These are phyloP conservation scores for Protomyces arabidopsidicola DNA, from an alignment of 1,139 yeast species.

Conservation along the genomic window DNA sequence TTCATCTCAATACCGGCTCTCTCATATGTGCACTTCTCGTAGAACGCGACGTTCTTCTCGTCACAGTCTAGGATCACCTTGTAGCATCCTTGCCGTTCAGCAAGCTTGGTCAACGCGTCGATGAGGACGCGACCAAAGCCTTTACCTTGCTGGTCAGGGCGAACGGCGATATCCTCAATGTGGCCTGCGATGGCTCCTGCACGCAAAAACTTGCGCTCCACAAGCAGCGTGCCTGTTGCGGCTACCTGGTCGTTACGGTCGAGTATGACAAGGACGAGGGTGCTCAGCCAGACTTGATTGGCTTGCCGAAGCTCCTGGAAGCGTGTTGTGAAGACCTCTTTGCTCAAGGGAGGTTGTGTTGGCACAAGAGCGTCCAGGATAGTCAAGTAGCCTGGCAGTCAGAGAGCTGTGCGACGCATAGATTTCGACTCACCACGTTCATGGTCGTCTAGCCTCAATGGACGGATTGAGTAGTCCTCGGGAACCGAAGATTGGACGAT, in stretches of 20 bases:
- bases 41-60: conserved; percentile 71
- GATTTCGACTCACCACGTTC: conserved; percentile 46
- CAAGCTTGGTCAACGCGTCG: conserved; percentile 11
- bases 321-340: background rate
- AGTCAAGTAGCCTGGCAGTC: conserved; percentile 40
- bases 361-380: conserved; percentile 6
- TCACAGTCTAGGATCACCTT: conserved; percentile 85
- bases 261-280: conserved; percentile 53
- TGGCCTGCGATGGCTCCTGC: conserved; percentile 84
- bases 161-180: conserved; percentile 89
- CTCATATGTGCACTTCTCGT: conserved; percentile 64
- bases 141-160: conserved; percentile 71
- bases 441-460: conserved; percentile 48
- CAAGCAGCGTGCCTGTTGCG: conserved; percentile 46
- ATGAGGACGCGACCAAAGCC: conserved; percentile 52
- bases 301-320: background rate
- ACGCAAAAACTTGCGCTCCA: conserved; percentile 58
- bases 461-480: conserved; percentile 52
- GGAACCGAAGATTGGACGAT: conserved; percentile 41
- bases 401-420: conserved; percentile 58
- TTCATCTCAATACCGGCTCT: conserved; percentile 25
- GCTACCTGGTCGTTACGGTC: conserved; percentile 39
- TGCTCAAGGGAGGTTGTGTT: conserved; percentile 22
- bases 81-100: conserved; percentile 42
- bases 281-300: conserved; percentile 43